Percentiles rank a stretch among this genome's conserved stretches.
phyloP scores from a whole-genome alignment of 2,329 filamentous ascomycete genomes.

The Aureobasidium uvarum region DNA sequence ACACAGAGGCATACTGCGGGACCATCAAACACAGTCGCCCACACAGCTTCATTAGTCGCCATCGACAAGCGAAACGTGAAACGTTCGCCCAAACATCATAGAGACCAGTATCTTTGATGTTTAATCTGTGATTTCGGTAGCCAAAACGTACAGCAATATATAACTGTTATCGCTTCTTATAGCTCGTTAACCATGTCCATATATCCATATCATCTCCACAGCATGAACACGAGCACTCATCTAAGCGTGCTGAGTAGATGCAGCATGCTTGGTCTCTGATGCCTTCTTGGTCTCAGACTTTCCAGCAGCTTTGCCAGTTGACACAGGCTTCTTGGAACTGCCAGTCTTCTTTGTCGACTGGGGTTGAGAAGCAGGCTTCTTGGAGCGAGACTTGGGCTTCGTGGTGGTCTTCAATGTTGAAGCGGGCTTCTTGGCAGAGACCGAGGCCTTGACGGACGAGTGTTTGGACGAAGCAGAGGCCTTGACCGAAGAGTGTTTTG shows the following conservation, averaged over 20 bases:
- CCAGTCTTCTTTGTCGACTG: neutral
- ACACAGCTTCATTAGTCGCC: too few species aligned
- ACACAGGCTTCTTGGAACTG: slow-evolving; percentile 1
- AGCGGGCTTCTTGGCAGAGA: neutral
- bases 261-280: neutral
- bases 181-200: neutral
- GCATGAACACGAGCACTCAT: neutral
- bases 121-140: too few species aligned
- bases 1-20: too few species aligned
- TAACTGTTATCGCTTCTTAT: neutral
- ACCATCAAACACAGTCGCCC: too few species aligned
- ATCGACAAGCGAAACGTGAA: too few species aligned
- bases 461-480: neutral
- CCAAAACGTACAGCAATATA: too few species aligned
- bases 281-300: neutral
- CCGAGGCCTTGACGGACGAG: neutral
- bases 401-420: neutral
- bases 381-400: slow-evolving; percentile 1
- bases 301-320: neutral
- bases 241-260: neutral
- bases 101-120: too few species aligned
- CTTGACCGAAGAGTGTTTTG: neutral
- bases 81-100: too few species aligned
- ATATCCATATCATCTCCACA: neutral
- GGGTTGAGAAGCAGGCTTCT: neutral